Evolutionary conservation across 352 stramenopile species (phyloP).

Genomic region (Pythium phragmiticola): DNA sequence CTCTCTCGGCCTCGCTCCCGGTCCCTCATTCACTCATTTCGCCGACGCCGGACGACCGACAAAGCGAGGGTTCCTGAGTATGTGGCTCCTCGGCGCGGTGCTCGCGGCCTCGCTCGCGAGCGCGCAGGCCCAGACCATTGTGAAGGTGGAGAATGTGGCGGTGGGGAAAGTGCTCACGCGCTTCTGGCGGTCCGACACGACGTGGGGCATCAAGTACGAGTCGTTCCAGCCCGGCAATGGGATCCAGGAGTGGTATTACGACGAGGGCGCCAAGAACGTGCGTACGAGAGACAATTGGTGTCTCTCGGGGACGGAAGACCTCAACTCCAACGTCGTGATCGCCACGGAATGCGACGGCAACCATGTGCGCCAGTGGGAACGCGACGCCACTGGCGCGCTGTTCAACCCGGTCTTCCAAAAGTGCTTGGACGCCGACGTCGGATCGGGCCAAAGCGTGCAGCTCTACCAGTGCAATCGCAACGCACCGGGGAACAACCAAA

Average conservation of each 20-base stretch:
- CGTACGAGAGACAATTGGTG: not conserved
- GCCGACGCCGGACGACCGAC: not conserved
- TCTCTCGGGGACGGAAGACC: not conserved
- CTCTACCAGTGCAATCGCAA: not conserved
- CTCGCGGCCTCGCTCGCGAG: not conserved
- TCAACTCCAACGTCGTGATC: not conserved
- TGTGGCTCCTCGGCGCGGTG: not conserved
- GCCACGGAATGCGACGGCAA: not conserved
- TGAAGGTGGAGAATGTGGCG: not conserved
- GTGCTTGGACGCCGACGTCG: conserved; percentile 1
- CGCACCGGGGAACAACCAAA: not conserved
- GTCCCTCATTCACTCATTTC: not conserved
- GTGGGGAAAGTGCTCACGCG: not conserved
- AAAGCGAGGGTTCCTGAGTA: not conserved
- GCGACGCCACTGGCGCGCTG: not conserved
- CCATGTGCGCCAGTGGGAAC: not conserved
- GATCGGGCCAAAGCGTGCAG: not conserved
- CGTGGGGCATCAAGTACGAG: conserved; percentile 4
- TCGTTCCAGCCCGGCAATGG: not conserved
- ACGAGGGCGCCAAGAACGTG: not conserved
- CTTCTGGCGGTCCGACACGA: not conserved
- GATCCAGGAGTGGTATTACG: not conserved
- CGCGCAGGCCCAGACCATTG: not conserved
- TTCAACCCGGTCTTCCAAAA: not conserved
- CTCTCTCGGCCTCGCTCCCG: no score